Evolutionary conservation across 2,329 filamentous ascomycete species (phyloP).

Genomic region (Fusarium oligoseptatum): DNA sequence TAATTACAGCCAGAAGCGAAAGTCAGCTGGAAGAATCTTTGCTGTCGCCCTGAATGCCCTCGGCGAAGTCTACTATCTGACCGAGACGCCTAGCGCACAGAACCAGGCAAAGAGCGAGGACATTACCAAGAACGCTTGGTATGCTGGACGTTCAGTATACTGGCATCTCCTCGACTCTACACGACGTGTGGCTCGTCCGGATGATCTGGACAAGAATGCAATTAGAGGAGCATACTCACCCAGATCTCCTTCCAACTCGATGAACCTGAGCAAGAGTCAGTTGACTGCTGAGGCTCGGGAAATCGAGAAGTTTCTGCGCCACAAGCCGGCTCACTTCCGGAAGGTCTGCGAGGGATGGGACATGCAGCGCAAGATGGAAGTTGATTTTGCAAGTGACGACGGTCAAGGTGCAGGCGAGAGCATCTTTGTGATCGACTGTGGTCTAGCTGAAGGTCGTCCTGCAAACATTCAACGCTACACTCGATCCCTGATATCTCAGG

Average conservation of each 20-base stretch:
- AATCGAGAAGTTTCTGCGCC: slow-evolving; percentile 80
- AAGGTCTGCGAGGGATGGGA: slow-evolving; percentile 88
- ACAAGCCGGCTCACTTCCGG: slow-evolving; percentile 83
- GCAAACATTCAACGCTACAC: slow-evolving; percentile 60
- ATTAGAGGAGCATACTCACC: slow-evolving; percentile 84
- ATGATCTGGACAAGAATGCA: slow-evolving; percentile 78
- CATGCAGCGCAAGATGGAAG: slow-evolving; percentile 86
- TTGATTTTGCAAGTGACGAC: slow-evolving; percentile 90
- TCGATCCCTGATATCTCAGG: slow-evolving; percentile 48
- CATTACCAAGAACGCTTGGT: slow-evolving; percentile 79
- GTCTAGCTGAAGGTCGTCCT: slow-evolving; percentile 69
- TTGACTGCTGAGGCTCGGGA: slow-evolving; percentile 82
- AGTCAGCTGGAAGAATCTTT: slow-evolving; percentile 81
- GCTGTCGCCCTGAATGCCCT: slow-evolving; percentile 94
- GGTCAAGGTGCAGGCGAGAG: slow-evolving; percentile 81
- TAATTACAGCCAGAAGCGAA: slow-evolving; percentile 79
- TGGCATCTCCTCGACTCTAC: slow-evolving; percentile 88
- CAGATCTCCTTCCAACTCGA: slow-evolving; percentile 79
- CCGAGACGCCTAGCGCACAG: slow-evolving; percentile 72
- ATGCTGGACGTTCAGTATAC: slow-evolving; percentile 79
- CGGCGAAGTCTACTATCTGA: slow-evolving; percentile 90
- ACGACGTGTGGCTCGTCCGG: slow-evolving; percentile 76
- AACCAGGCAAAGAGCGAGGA: slow-evolving; percentile 66
- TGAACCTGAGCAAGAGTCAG: slow-evolving; percentile 79
- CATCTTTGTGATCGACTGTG: slow-evolving; percentile 80